Base-by-base conservation (phyloP, 352 stramenopile genomes). In the Pythium aphanidermatum region DNA sequence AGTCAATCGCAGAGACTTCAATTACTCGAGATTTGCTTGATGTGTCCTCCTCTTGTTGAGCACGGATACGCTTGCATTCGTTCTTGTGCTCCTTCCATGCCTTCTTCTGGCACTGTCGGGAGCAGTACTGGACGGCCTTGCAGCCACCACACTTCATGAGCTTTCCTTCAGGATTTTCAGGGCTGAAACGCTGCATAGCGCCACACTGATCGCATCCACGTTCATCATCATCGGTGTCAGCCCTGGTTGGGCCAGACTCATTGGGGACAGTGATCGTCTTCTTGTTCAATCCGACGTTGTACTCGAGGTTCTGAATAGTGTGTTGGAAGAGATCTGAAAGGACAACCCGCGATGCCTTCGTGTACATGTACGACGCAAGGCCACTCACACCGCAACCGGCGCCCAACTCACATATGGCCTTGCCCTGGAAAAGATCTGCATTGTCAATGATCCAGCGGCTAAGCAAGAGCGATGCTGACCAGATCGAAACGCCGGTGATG, bases 401-500 rank as follows among this genome's bases (percentile, higher is more conserved):
- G 29, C 83, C 83, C 1, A 95, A 57, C 46, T 95, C 83, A 24
- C 78, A 92, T 10, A 95, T 80, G 17, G 74, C 54, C 46, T 92
- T 95, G 35, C 64, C 63, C 8, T 70, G 58, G 42, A 92, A 95
- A 5, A 74, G 30, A 1, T 60, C 49, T 12, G 66, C 62, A 31
- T 89, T 60, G 34, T 85, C 73, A 24, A 95, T 73, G 37, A 95
- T 59, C 80, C 80, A 95, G 17, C 80, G 80, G 68, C 74, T 88
- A 23, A 95, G 46, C 33, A 95, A 76, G 1, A 95, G 60, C 21
- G 83, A 83, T 29, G 83, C 83, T n/a, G 83, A 95, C 83, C 83
- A 95, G 46, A 92, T 90, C 13, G 78, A 90, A 9, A 95, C 78
- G 14, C 83, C 83, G 2, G 83, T 95, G 37, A 90, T 92, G 39